A percentile compares a stretch with the other conserved stretches of the same genome.
phyloP scores from a whole-genome alignment of 2,329 filamentous ascomycete species.

The Cladosporium velox region DNA sequence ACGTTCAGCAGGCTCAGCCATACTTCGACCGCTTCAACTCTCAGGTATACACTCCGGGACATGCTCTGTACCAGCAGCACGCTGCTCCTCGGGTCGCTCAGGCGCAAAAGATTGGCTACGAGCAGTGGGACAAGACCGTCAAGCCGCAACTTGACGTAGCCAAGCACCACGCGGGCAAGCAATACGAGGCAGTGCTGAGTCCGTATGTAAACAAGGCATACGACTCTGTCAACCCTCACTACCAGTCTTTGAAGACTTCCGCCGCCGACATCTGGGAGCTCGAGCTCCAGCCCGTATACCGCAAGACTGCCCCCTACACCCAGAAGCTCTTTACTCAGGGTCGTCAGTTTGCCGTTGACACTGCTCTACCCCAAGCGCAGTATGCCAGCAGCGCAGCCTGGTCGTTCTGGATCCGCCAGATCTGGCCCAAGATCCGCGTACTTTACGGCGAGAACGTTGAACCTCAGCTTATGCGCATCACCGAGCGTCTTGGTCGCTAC shows the following conservation, averaged over 20 bases:
- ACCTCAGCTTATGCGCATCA: conserved; percentile 89
- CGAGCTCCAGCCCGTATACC: conserved; percentile 74
- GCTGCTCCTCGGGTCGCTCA: conserved; percentile 72
- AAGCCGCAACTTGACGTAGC: conserved; percentile 72
- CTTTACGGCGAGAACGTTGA: conserved; percentile 92
- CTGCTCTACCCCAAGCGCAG: conserved; percentile 70
- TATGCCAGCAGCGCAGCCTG: conserved; percentile 70
- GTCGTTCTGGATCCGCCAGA: conserved; percentile 69
- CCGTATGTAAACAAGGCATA: conserved; percentile 70
- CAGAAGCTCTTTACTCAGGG: conserved; percentile 67
- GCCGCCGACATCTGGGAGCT: conserved; percentile 69
- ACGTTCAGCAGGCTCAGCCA: conserved; percentile 73
- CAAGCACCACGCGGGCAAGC: conserved; percentile 59
- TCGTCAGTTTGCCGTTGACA: conserved; percentile 67
- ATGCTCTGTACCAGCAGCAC: conserved; percentile 65
- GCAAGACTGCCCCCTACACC: conserved; percentile 72
- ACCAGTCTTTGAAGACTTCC: conserved; percentile 63
- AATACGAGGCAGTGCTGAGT: conserved; percentile 71
- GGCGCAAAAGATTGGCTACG: conserved; percentile 64
- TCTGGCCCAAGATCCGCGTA: conserved; percentile 79
- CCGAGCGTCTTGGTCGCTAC: conserved; percentile 80
- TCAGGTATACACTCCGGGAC: conserved; percentile 67
- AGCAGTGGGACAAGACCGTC: conserved; percentile 77
- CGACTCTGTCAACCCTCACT: conserved; percentile 68
- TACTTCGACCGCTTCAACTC: conserved; percentile 64